phyloP scores from a whole-genome alignment of 495 filamentous ascomycete species.

The Aspergillus leporis region DNA sequence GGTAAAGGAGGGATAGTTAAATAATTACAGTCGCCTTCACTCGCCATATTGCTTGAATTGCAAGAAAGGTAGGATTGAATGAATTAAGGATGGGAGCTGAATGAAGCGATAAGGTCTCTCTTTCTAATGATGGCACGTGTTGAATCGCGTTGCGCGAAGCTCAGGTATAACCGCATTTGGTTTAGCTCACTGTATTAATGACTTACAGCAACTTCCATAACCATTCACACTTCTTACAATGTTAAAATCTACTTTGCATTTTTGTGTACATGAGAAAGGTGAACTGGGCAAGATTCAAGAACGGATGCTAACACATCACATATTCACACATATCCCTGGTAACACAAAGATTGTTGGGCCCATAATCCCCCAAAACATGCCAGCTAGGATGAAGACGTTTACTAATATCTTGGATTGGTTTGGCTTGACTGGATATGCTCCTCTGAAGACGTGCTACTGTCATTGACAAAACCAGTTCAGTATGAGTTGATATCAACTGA shows the following conservation, averaged over 20 bases:
- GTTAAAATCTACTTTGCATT: too few relatives aligned
- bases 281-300: background rate
- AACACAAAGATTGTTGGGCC: background rate
- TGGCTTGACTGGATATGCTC: background rate
- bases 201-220: too few relatives aligned
- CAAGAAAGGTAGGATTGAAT: conserved; percentile 13
- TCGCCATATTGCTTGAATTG: conserved; percentile 37
- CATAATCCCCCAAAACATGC: background rate
- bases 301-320: background rate
- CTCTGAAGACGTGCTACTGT: background rate
- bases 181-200: conserved; percentile 16
- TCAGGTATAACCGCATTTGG: conserved; percentile 25
- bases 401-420: too few relatives aligned
- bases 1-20: background rate
- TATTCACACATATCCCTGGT: background rate
- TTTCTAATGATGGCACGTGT: conserved; percentile 14
- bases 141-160: conserved; percentile 25
- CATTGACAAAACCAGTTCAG: too few relatives aligned
- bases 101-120: conserved; percentile 10
- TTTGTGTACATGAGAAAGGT: too few relatives aligned
- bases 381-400: background rate
- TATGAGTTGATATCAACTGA: too few relatives aligned
- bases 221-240: too few relatives aligned
- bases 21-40: conserved; percentile 53
- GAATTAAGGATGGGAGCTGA: conserved; percentile 6